phyloP scores from a whole-genome alignment of 176 grass and related monocot species.

The Alopecurus myosuroides region DNA sequence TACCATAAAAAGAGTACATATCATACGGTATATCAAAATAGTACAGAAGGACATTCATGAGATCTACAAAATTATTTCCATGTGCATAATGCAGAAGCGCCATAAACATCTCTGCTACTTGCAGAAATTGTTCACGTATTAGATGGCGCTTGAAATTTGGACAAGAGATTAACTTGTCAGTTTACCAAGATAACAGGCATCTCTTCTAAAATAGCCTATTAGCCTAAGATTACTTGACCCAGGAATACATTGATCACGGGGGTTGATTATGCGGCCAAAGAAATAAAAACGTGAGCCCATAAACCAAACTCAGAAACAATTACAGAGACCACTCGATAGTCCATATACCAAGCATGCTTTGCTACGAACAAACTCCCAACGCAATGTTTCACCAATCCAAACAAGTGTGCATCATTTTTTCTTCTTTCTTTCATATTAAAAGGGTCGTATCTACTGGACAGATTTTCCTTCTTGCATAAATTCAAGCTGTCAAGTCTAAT shows the following conservation, averaged over 20 bases:
- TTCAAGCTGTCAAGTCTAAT: neutral
- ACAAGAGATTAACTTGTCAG: neutral
- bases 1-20: neutral
- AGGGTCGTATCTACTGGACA: neutral
- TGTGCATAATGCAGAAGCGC: constrained; percentile 67
- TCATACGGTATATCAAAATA: neutral
- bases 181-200: neutral
- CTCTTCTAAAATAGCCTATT: neutral
- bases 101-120: constrained; percentile 67
- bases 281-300: neutral
- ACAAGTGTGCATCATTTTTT: neutral
- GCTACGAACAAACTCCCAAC: neutral
- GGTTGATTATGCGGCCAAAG: neutral
- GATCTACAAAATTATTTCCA: constrained; percentile 18
- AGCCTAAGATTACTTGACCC: neutral
- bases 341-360: neutral
- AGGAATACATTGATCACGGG: neutral
- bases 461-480: neutral
- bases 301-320: neutral
- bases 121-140: constrained; percentile 29
- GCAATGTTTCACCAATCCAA: neutral
- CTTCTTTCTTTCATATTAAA: neutral
- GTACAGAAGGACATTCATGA: neutral
- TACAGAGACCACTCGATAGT: neutral
- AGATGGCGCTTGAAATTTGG: neutral